Percentiles rank a stretch among this genome's conserved stretches.
Evolutionary conservation across 2,329 filamentous ascomycete genomes (phyloP).

Genomic region (Fonsecaea pugnacius): DNA sequence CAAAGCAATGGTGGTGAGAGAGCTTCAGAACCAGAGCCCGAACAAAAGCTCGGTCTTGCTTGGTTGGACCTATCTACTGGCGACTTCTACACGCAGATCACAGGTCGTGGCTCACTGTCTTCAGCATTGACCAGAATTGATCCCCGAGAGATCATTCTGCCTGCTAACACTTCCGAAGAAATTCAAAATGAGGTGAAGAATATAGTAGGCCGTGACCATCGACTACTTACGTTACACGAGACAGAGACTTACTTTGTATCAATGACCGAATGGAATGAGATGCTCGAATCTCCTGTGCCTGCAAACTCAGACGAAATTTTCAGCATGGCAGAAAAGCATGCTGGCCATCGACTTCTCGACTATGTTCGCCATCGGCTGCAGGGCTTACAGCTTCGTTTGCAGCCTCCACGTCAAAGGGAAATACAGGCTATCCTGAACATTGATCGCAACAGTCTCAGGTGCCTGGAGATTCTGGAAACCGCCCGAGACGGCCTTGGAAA

Average conservation of each 20-base stretch:
- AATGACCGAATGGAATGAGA: conserved; percentile 70
- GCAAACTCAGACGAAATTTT: conserved; percentile 61
- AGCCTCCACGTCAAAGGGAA: conserved; percentile 76
- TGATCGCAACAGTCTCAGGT: conserved; percentile 86
- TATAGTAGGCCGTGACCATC: conserved; percentile 73
- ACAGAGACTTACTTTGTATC: conserved; percentile 50
- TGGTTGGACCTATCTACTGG: conserved; percentile 97
- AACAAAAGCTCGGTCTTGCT: conserved; percentile 71
- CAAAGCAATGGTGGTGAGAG: conserved; percentile 39
- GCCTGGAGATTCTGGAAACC: conserved; percentile 86
- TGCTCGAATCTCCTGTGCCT: conserved; percentile 75
- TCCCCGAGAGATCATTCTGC: conserved; percentile 82
- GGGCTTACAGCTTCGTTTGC: conserved; percentile 77
- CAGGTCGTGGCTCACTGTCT: conserved; percentile 71
- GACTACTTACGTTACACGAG: conserved; percentile 74
- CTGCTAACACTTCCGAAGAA: conserved; percentile 64
- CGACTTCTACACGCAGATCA: conserved; percentile 84
- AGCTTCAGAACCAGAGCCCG: conserved; percentile 32
- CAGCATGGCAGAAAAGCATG: conserved; percentile 69
- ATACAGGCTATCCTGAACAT: conserved; percentile 81
- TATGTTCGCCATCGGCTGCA: conserved; percentile 82
- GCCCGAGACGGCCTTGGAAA: conserved; percentile 77
- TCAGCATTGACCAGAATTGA: conserved; percentile 81
- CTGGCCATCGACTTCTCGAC: conserved; percentile 78
- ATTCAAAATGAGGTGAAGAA: conserved; percentile 66